Percentiles rank a stretch among this genome's conserved stretches.
Conservation (phyloP, 306 rosid species). For the Vigna nakashimae region DNA sequence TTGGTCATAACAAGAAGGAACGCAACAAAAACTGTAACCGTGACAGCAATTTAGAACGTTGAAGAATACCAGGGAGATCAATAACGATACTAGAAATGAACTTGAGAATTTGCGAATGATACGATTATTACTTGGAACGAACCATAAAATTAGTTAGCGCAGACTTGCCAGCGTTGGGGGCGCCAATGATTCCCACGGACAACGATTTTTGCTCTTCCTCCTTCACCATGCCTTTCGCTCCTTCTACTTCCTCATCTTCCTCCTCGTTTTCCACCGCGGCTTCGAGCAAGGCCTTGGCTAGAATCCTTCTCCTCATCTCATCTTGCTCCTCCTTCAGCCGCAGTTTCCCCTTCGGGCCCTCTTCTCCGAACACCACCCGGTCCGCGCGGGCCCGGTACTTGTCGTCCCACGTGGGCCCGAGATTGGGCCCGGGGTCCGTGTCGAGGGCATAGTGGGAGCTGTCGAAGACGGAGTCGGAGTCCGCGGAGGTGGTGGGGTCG, state of each 20-base stretch:
- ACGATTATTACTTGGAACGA: background rate
- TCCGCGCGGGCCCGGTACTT: constrained; percentile 67
- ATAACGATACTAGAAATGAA: background rate
- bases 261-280: constrained; percentile 61
- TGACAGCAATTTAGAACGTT: background rate
- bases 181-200: constrained; percentile 90
- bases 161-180: constrained; percentile 97
- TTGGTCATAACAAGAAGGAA: background rate
- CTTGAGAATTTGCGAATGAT: background rate
- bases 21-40: background rate
- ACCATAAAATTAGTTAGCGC: constrained; percentile 92
- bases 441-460: constrained; percentile 62
- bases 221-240: constrained; percentile 50
- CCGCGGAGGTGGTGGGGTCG: constrained; percentile 41
- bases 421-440: constrained; percentile 29
- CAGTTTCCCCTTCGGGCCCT: constrained; percentile 52
- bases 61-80: background rate
- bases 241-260: constrained; percentile 52
- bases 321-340: constrained; percentile 59
- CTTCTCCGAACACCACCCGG: constrained; percentile 49
- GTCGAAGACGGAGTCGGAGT: constrained; percentile 65
- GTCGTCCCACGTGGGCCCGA: constrained; percentile 65
- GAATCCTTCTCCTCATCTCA: constrained; percentile 59
- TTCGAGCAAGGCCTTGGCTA: constrained; percentile 80
- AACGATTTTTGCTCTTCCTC: constrained; percentile 91